Conservation (phyloP, 768 basidiomycete genomes). For the Russula virescens region DNA sequence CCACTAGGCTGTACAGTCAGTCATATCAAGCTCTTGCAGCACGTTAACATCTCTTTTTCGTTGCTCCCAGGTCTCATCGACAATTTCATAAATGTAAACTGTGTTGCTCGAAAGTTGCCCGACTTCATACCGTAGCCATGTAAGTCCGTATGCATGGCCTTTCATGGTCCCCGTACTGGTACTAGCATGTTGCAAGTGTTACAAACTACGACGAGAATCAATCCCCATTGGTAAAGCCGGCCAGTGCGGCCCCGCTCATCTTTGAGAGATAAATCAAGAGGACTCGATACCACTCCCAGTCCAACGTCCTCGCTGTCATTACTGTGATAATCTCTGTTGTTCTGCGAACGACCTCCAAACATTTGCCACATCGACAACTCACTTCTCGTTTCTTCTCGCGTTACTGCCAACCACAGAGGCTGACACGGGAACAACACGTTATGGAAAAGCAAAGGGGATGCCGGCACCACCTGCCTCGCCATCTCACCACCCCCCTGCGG, state of each 20-base stretch:
- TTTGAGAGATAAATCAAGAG: slow-evolving; percentile 2
- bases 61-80: slow-evolving; percentile 26
- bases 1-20: slow-evolving; percentile 11
- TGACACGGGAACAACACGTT: no score
- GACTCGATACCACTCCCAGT: no score
- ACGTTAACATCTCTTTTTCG: no score
- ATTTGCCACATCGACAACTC: no score
- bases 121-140: not conserved
- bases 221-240: not conserved
- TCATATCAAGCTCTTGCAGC: slow-evolving; percentile 15
- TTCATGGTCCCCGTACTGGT: not conserved
- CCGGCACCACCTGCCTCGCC: no score
- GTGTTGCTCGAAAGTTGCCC: not conserved
- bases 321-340: no score
- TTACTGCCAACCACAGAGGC: no score
- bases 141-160: not conserved
- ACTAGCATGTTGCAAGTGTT: not conserved
- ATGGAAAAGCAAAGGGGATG: no score
- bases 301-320: no score
- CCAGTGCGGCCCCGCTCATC: not conserved
- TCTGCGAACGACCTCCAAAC: no score
- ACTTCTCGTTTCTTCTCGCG: no score
- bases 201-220: not conserved
- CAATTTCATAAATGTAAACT: not conserved
- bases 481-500: no score